Base-by-base conservation (phyloP, 371 early-diverging fungal genomes). In the Rhizopus stolonifer region DNA sequence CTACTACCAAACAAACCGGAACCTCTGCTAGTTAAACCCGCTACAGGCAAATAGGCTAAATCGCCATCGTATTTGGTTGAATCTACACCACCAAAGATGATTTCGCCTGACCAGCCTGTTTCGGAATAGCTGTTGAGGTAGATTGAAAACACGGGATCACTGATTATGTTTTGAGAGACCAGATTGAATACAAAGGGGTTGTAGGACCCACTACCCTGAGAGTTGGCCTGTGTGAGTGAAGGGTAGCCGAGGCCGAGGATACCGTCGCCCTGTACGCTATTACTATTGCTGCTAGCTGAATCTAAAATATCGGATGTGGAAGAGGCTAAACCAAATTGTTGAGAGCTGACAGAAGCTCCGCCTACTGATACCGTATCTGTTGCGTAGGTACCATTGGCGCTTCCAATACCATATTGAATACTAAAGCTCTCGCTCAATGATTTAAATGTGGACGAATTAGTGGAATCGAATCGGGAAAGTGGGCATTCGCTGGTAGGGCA, bases 1-100 rank as follows among this genome's bases (percentile, higher is more conserved):
- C 29, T 52, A 6, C 29, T 19, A 5, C 23, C 36, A 54, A 31
- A 38, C 13, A 34, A 10, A 23, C 33, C 40, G 9, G 31, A 52
- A 5, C 49, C 24, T 32, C 39, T 46, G 9, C 61, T 51, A 4
- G 52, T 57, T 2, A 72, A 46, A n/a, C 60, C 51, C 0, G 69
- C 69, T 0, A 77, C 77, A 6, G 77, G 69, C 22, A 73, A 45
- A 39, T 83, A 85, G 4, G 58, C 61, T 34, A 85, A 43, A 3
- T 70, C 61, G 10, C 86, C 85, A 1, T 60, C 52, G 54, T 68
- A 83, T 55, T 79, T 80, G 43, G 69, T 47, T 13, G 49, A 14
- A 56, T 87, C 83, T 29, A 73, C 70, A 2, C 80, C 85, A 6
- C 83, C 84, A 64, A 87, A 73, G 18, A 76, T 76, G 40, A 84